Evolutionary conservation across 108 stramenopile genomes (phyloP).

Genomic region (Nitzschia palea): DNA sequence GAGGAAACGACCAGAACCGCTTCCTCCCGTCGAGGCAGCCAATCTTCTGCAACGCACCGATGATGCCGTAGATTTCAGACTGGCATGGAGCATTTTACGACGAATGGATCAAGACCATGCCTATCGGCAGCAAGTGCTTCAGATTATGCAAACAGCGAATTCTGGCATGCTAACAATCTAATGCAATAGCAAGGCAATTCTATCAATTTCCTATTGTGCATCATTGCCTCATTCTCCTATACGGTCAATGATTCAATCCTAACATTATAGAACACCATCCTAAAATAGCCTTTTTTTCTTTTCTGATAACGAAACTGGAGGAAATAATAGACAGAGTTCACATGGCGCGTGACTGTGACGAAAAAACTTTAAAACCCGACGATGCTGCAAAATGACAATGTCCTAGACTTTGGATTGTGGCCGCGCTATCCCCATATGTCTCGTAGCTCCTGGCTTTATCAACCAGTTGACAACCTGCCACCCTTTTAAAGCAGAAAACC

Average conservation of each 20-base stretch:
- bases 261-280: no score
- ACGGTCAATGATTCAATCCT: neutral
- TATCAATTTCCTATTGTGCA: neutral
- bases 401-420: no score
- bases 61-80: conserved; percentile 67
- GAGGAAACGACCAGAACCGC: conserved; percentile 8
- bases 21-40: conserved; percentile 55
- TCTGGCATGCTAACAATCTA: no score
- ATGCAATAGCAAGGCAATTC: no score
- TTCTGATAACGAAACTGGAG: no score
- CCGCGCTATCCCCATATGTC: conserved; percentile 63
- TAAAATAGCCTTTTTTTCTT: no score
- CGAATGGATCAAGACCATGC: conserved; percentile 64
- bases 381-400: no score
- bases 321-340: no score
- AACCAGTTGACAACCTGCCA: conserved; percentile 65
- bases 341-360: no score
- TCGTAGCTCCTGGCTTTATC: conserved; percentile 66
- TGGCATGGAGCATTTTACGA: conserved; percentile 65
- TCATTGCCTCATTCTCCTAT: neutral
- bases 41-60: conserved; percentile 58
- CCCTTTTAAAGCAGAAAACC: conserved; percentile 41
- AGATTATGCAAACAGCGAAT: neutral
- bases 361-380: no score
- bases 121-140: conserved; percentile 49